Evolutionary conservation across 352 stramenopile species (phyloP), one percentile per base, ranked within the genome.

Genomic region (Globisporangium megalacanthum): DNA sequence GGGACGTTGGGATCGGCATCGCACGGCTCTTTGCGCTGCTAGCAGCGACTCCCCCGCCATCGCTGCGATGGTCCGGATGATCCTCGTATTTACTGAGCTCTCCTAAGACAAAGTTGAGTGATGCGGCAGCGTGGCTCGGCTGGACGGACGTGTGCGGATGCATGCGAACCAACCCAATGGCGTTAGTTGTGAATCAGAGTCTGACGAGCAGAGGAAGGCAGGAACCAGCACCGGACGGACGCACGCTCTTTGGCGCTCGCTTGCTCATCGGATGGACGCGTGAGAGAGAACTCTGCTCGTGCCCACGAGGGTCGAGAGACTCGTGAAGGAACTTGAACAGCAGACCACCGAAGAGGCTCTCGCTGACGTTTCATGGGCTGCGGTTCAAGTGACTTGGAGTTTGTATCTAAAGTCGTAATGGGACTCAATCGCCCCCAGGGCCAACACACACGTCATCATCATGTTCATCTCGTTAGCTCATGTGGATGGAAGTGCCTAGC

Each of bases 1-100:
- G 44, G 8, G n/a, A 29, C 19, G 17, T 14, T 7, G 7, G 42
- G 42, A 25, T 14, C 42, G 42, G 42, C 7, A 25, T 2, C 35
- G 10, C 35, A 13, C 35, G 35, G 35, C 7, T 13, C 7, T 39
- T 39, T 4, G 22, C 20, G 15, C 36, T n/a, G 8, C 14, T 35
- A 39, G 19, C 56, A 19, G 66, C 22, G 56, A 58, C 25, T 29
- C 25, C 25, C 41, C 60, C 2, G 41, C 58, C 49, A 65, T 63
- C 20, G 82, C 66, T 59, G 55, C 4, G 25, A 29, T 29, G 25
- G 25, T 29, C 25, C 25, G 25, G 25, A 29, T 29, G 25, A 4
- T 63, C 69, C 17, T 84, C 75, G 48, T 87, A 91, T 44, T 81
- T 79, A 62, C 82, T 69, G 31, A 92, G 67, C 31, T 78, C 77